Evolutionary conservation across 768 basidiomycete species (phyloP), one percentile per base, ranked within the genome.

Genomic region (Cubamyces sp.): DNA sequence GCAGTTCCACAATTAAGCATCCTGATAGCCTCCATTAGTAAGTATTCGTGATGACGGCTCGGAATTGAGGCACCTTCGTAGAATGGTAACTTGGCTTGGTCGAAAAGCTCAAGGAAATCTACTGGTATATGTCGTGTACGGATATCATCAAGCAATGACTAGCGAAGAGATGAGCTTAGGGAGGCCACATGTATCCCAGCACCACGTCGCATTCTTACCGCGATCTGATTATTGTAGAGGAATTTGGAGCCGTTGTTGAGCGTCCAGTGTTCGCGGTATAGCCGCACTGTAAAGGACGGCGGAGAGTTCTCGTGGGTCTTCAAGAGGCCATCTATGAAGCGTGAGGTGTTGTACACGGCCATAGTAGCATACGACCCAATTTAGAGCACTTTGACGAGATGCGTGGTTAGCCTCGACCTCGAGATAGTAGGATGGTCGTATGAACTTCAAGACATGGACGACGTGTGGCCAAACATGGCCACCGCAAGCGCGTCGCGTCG

Each of bases 81-180:
- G 74, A 92, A 94, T 21, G 90, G 90, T 3, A 92, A 81, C 59
- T 80, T 81, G 3, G 86, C 84, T 21, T 81, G 75, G 64, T 94
- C 89, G 67, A 94, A 92, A 28, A 92, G 75, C 62, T 92, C 90
- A 14, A 93, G 78, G 71, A 91, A 92, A 75, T 94, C 92, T 30
- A 89, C 86, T 14, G 92, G 92, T 79, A 94, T 93, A 49, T 91
- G 82, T 66, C 90, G 85, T 8, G 87, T 87, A 49, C 90, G 84
- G 56, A 94, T 87, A 70, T 94, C 92, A 69, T 94, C 92, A 42
- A 94, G 79, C 7, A 94, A 74, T 47, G 88, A 87, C 92, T 94
- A 34, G 9, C 11, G 9, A 34, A 5, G 34, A 6, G 68, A 23
- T 60, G 47, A 46, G 14, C 21, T 50, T 46, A 64, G 54, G 48